phyloP scores from a whole-genome alignment of 495 filamentous ascomycete species.

The Rostrohypoxylon terebratum region DNA sequence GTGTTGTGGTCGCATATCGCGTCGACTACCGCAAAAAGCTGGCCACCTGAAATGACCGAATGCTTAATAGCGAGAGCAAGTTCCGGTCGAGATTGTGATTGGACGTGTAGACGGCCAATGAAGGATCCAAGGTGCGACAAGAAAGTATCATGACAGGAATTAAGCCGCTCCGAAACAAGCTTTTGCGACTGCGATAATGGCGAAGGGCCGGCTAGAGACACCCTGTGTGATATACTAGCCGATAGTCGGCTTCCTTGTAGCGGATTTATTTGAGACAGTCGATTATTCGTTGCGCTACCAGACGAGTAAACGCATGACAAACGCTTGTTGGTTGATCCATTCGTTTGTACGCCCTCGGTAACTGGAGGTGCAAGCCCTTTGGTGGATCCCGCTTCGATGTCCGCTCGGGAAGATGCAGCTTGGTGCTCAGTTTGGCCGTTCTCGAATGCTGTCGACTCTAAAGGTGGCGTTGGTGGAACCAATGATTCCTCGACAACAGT shows the following conservation, averaged over 20 bases:
- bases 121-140: slow-evolving; percentile 90
- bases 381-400: slow-evolving; percentile 46
- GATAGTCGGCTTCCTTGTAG: slow-evolving; percentile 57
- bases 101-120: slow-evolving; percentile 88
- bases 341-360: slow-evolving; percentile 52
- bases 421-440: slow-evolving; percentile 47
- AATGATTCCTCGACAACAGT: slow-evolving; percentile 71
- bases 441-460: slow-evolving; percentile 64
- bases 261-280: slow-evolving; percentile 51
- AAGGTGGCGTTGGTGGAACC: slow-evolving; percentile 78
- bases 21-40: slow-evolving; percentile 82
- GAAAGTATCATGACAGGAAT: slow-evolving; percentile 83
- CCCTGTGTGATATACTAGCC: slow-evolving; percentile 64
- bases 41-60: slow-evolving; percentile 82
- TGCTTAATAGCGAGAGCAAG: slow-evolving; percentile 76
- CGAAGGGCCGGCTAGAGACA: slow-evolving; percentile 62
- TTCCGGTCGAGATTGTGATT: slow-evolving; percentile 87
- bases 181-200: slow-evolving; percentile 59
- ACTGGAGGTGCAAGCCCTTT: slow-evolving; percentile 45
- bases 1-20: slow-evolving; percentile 82
- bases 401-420: slow-evolving; percentile 55
- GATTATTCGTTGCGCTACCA: slow-evolving; percentile 53
- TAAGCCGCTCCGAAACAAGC: slow-evolving; percentile 72
- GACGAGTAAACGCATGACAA: slow-evolving; percentile 56
- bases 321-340: slow-evolving; percentile 53